phyloP scores from a whole-genome alignment of 192 early-diverging fungal genomes.

The Gonapodya sp. region DNA sequence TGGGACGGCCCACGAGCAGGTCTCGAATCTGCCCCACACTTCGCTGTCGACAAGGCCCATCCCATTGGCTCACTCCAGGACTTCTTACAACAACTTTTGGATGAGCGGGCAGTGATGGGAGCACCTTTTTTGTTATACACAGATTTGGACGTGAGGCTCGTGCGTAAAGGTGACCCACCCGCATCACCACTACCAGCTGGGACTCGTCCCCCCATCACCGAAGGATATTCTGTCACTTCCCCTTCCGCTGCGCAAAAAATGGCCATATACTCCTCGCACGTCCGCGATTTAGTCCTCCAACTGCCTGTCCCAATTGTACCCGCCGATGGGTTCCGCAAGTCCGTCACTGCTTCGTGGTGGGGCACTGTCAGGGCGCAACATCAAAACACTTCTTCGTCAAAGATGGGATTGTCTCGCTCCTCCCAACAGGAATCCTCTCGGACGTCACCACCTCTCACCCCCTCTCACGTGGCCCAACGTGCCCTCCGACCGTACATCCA shows the following conservation, averaged over 20 bases:
- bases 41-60: conserved; percentile 46
- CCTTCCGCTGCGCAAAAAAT: background rate
- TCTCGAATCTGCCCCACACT: conserved; percentile 56
- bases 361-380: too few species aligned
- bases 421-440: conserved; percentile 6
- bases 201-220: conserved; percentile 8
- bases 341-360: background rate
- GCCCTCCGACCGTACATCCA: conserved; percentile 58
- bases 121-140: conserved; percentile 19
- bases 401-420: conserved; percentile 9
- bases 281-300: background rate
- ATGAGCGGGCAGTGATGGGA: background rate
- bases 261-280: background rate
- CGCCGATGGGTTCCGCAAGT: background rate
- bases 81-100: conserved; percentile 14
- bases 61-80: conserved; percentile 23
- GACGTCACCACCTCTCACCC: background rate
- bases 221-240: background rate
- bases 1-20: conserved; percentile 92
- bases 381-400: background rate
- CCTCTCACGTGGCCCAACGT: conserved; percentile 12
- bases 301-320: background rate
- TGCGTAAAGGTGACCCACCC: background rate
- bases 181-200: conserved; percentile 9
- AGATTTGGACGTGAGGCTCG: conserved; percentile 19